Evolutionary conservation across 495 filamentous ascomycete species (phyloP).

Genomic region (Trichoderma reesei): DNA sequence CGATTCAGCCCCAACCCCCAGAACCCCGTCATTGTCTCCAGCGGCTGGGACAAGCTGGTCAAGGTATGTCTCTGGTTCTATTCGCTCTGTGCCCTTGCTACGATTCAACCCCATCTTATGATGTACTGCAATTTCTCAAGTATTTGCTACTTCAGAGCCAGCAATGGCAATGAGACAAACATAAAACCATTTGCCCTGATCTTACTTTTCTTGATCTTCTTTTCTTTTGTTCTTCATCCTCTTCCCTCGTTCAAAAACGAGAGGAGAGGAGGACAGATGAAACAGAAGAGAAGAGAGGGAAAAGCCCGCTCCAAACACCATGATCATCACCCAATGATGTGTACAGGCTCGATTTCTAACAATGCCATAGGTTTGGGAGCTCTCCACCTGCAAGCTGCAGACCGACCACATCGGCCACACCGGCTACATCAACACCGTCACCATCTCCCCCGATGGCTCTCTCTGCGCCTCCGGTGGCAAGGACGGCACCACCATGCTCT

Average conservation of each 20-base stretch:
- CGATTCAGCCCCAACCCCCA: slow-evolving; percentile 99
- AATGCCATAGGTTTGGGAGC: slow-evolving; percentile 81
- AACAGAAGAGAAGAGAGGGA: background rate
- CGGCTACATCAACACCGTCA: slow-evolving; percentile 99
- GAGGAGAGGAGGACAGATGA: too few relatives aligned
- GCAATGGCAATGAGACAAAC: slow-evolving; percentile 88
- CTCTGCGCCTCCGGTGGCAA: slow-evolving; percentile 99
- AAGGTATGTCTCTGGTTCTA: slow-evolving; percentile 61
- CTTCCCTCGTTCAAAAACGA: too few relatives aligned
- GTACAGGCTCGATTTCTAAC: background rate
- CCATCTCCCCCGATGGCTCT: slow-evolving; percentile 98
- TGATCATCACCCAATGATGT: background rate
- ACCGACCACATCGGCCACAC: slow-evolving; percentile 99
- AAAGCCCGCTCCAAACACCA: background rate
- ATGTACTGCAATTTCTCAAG: slow-evolving; percentile 80
- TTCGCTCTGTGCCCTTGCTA: background rate
- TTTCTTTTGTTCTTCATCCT: background rate
- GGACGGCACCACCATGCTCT: slow-evolving; percentile 99
- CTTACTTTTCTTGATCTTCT: slow-evolving; percentile 15
- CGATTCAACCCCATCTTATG: slow-evolving; percentile 40
- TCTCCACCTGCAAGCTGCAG: slow-evolving; percentile 97
- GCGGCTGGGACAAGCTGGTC: slow-evolving; percentile 99
- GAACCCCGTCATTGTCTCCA: slow-evolving; percentile 98
- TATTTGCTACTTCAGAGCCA: slow-evolving; percentile 99
- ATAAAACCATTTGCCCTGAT: slow-evolving; percentile 18